Percentiles rank a stretch among this genome's conserved stretches.
phyloP scores from a whole-genome alignment of 1,284 basidiomycete species.

The Ustilago tritici region DNA sequence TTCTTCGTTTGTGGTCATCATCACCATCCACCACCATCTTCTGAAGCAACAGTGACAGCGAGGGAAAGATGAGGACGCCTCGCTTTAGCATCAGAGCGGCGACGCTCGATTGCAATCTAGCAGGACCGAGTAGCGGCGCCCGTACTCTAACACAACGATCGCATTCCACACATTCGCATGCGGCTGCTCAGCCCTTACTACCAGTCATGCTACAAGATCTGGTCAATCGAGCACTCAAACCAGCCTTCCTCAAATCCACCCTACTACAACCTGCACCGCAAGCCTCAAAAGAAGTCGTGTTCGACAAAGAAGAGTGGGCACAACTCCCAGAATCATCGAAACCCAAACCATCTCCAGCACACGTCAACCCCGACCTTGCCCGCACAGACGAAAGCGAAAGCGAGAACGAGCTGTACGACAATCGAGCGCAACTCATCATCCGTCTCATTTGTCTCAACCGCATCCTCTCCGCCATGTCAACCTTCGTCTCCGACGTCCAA shows the following conservation, averaged over 20 bases:
- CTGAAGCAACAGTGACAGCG: background rate
- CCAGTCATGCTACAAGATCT: conserved; percentile 24
- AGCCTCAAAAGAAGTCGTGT: background rate
- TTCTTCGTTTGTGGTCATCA: conserved; percentile 4
- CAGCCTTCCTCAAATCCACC: background rate
- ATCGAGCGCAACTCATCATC: conserved; percentile 26
- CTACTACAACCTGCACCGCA: conserved; percentile 2
- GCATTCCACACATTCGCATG: background rate
- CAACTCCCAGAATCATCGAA: background rate
- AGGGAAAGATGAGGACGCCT: conserved; percentile 13
- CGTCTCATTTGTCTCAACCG: conserved; percentile 37
- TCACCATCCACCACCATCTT: background rate
- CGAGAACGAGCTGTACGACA: conserved; percentile 5
- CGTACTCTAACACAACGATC: background rate
- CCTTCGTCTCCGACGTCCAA: conserved; percentile 23
- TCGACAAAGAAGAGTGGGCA: background rate
- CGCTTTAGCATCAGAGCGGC: conserved; percentile 4
- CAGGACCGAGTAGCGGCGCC: background rate
- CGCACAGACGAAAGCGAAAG: background rate
- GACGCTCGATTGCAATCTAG: background rate
- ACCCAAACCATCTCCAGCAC: background rate
- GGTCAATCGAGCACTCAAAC: conserved; percentile 21
- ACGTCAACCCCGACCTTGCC: background rate
- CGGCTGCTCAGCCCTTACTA: background rate
- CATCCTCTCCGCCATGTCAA: conserved; percentile 48